Evolutionary conservation across 2,329 filamentous ascomycete species (phyloP), one percentile per base, ranked within the genome.

Genomic region (Penicillium capsulatum): DNA sequence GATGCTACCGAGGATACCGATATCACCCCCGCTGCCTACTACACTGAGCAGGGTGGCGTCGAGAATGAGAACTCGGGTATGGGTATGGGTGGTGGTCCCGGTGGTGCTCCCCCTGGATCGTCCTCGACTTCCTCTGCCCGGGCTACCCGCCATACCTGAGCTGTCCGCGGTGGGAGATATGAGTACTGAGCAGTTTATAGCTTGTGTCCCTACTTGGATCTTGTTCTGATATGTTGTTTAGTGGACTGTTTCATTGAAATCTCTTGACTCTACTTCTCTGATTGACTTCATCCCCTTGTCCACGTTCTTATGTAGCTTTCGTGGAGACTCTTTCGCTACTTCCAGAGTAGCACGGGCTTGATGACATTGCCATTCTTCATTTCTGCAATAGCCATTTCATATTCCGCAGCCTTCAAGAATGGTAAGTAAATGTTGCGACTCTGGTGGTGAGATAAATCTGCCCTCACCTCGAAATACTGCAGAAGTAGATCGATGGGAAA

Each of bases 1-100:
- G 70, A 76, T 50, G 40, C 63, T 3, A 61, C 63, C 2, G 55
- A 63, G 22, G 54, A 64, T 20, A 45, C 17, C 1, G 42, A 45
- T 17, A 42, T 65, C 10, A 54, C 43, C 3, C 47, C 60, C 16
- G 60, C 62, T 3, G 59, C 57, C 3, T 57, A 56, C n/a, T 57
- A 52, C 10, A 63, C 61, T 26, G 58, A 58, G 40, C 41, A 61
- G 16, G 63, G 64, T 3, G 63, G 63, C 29, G 54, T 64, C 20
- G 55, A 57, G 45, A 60, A 59, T 24, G 47, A 51, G 20, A 53
- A 48, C 33, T 41, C 44, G 14, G 49, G 50, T 8, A 34, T 34
- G 39, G 40, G 42, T 16, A 36, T 39, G 24, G n/a, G n/a, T n/a
- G n/a, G n/a, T n/a, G n/a, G n/a, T n/a, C n/a, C n/a, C n/a, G 31